Evolutionary conservation across 2,329 filamentous ascomycete genomes (phyloP), one percentile per base, ranked within the genome.

Genomic region (Cucurbitaria berberidis): DNA sequence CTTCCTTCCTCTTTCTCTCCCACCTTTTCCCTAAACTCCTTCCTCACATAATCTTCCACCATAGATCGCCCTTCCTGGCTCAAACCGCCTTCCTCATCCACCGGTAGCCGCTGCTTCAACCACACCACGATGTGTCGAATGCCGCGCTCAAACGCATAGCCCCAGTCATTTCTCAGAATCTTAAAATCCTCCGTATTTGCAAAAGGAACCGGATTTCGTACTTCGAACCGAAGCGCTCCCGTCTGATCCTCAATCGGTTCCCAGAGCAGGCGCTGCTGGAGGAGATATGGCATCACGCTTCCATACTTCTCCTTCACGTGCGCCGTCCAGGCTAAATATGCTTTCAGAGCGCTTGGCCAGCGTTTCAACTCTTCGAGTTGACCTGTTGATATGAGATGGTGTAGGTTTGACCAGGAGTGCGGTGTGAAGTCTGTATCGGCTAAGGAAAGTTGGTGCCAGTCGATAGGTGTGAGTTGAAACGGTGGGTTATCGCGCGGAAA

Each of bases 141-240:
- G 3, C 81, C 83, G 1, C 76, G 66, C 1, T 74, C 79, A 16
- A 86, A 63, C 3, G 83, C 84, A 69, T 88, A 88, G 1, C 84
- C 82, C 85, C 85, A 88, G 69, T 88, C 85, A 63, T 88, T 88
- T 38, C 75, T 74, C 41, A 87, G 74, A 48, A 86, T 81, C 51
- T 74, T 78, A 69, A 81, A 87, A 69, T 87, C 85, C 29, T 69
- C 64, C 9, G 75, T 59, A 60, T 85, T 77, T 41, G 77, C 79
- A 67, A 87, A 87, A 0, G 85, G 84, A 3, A 70, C 74, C 10
- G 74, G 62, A 54, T 82, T 81, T 16, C 72, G 69, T 52, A 78
- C 77, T 4, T 70, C 59, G 57, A 84, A 81, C 3, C 44, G 35
- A 30, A 72, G 53, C 6, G 58, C 60, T 9, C 64, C 65, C 0